Base-by-base conservation (phyloP, 805 yeast species). In the Metschnikowia dekortorum region DNA sequence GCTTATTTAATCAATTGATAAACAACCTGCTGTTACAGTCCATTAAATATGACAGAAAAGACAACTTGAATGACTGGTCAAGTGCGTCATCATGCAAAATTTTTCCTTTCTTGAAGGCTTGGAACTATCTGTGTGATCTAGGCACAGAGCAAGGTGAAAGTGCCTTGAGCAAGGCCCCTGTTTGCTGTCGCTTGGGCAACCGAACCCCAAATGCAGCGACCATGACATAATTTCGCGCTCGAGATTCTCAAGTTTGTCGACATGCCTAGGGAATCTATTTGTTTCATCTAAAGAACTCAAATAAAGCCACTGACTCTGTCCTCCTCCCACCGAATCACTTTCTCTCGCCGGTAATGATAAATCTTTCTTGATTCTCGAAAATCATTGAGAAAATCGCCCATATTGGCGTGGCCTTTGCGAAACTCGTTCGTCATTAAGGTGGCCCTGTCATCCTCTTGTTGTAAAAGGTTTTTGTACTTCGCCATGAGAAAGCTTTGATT, bases 231-330 rank as follows among this genome's bases (percentile, higher is more conserved):
- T 22, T 22, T 22, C 22, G 22, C 22, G 22, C 22, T 22, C 22
- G 5, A 4, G 22, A 22, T 22, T 22, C 22, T 22, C 22, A 22
- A 22, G 4, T 22, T 18, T 18, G 18, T 18, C 18, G 18, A 18
- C 18, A 18, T 22, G 22, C 3, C 22, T 22, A 4, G 22, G 3
- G 22, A 22, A 4, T 22, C 22, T 22, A 4, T 22, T 22, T 4
- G 22, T 22, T 22, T 22, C 22, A 22, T 1, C 22, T 22, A 4
- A 4, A 22, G 22, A 22, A 5, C 31, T 39, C n/a, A 42, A n/a
- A 67, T 55, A 40, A 70, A 65, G n/a, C 78, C 77, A 32, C 71
- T 63, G 0, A 73, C 75, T 32, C 78, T 54, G 50, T 73, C 77
- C 50, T 73, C 78, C 31, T 69, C 61, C 76, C 77, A 73, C 35